Percentiles rank a stretch among this genome's conserved stretches.
Evolutionary conservation across 768 basidiomycete species (phyloP).

Genomic region (Phanerodontia chrysosporium): DNA sequence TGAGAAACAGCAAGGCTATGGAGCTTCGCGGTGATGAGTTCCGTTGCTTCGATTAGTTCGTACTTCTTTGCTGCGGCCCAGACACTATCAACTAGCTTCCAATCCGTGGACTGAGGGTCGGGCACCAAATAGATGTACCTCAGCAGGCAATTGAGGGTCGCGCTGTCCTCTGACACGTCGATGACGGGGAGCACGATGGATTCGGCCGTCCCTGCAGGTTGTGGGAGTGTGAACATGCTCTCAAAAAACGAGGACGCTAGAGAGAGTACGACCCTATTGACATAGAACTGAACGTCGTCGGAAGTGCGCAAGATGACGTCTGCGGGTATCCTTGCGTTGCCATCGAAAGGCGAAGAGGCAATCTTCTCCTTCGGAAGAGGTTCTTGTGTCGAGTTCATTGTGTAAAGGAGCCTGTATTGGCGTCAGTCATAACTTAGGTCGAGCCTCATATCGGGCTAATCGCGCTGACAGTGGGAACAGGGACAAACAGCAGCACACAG

Average conservation of each 20-base stretch:
- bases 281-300: constrained; percentile 38
- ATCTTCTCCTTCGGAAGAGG: no score
- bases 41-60: constrained; percentile 14
- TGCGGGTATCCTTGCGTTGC: not conserved
- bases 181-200: not conserved
- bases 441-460: no score
- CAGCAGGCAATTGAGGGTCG: constrained; percentile 15
- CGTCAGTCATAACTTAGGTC: no score
- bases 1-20: not conserved
- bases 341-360: not conserved
- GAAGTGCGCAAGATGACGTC: constrained; percentile 54
- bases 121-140: constrained; percentile 14
- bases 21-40: constrained; percentile 1
- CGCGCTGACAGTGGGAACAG: no score
- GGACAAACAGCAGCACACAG: no score
- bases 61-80: constrained; percentile 22
- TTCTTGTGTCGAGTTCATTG: no score
- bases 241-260: constrained; percentile 32
- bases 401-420: no score
- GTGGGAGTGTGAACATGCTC: constrained; percentile 26
- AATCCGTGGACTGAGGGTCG: constrained; percentile 4
- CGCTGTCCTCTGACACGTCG: constrained; percentile 7
- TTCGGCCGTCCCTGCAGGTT: not conserved
- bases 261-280: constrained; percentile 30
- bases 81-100: constrained; percentile 6